Percentiles rank a stretch among this genome's conserved stretches.
phyloP scores from a whole-genome alignment of 2,329 filamentous ascomycete species.

The Penicillium sclerotiorum region DNA sequence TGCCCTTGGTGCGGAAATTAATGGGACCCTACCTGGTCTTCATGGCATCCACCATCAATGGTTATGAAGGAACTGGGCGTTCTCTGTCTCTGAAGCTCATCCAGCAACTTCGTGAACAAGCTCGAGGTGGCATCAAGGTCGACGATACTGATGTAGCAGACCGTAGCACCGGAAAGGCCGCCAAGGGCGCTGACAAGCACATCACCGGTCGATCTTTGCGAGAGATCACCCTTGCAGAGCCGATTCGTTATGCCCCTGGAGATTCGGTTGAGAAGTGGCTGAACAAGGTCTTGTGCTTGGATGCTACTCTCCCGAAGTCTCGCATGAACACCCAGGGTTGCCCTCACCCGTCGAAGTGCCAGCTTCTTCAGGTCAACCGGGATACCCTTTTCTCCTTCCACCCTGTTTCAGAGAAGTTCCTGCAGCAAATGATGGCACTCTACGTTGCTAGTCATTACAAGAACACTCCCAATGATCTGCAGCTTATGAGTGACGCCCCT shows the following conservation, averaged over 20 bases:
- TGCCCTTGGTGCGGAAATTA: constrained; percentile 88
- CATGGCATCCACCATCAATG: constrained; percentile 99
- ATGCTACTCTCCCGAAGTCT: constrained; percentile 82
- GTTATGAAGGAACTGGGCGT: constrained; percentile 94
- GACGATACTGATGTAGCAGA: constrained; percentile 71
- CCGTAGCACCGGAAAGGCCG: constrained; percentile 72
- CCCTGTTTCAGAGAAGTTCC: constrained; percentile 91
- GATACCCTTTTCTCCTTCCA: constrained; percentile 99
- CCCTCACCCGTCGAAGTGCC: constrained; percentile 87
- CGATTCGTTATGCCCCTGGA: constrained; percentile 89
- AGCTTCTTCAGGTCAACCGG: constrained; percentile 90
- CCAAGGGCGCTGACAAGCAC: constrained; percentile 64
- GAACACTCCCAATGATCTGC: constrained; percentile 96
- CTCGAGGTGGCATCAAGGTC: constrained; percentile 63
- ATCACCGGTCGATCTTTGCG: constrained; percentile 76
- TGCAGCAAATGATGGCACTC: constrained; percentile 97
- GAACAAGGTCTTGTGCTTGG: constrained; percentile 89
- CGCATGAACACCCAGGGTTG: constrained; percentile 74
- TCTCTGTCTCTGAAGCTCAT: constrained; percentile 96
- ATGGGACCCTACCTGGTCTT: constrained; percentile 98
- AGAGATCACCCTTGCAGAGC: constrained; percentile 90
- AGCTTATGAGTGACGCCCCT: constrained; percentile 96
- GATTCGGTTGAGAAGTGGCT: constrained; percentile 96
- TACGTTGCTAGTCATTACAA: constrained; percentile 99
- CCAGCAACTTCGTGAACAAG: constrained; percentile 93